A percentile compares a stretch with the other conserved stretches of the same genome.
These are phyloP conservation scores for Bipolaris sorokiniana DNA, from an alignment of 2,329 filamentous ascomycete genomes.

Conservation along the genomic window DNA sequence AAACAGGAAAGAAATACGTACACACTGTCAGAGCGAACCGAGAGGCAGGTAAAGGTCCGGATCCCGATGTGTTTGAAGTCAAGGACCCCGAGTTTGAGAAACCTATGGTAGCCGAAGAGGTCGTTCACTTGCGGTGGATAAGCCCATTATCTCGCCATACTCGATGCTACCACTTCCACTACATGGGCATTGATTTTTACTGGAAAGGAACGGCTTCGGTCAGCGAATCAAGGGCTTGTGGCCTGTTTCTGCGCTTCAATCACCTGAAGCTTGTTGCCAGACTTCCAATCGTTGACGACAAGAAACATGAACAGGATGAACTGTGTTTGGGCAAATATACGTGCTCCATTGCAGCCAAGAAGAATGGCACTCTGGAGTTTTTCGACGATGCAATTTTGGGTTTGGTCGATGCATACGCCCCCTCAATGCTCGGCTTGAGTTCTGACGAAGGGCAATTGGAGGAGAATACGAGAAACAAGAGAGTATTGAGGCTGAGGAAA, in stretches of 20 bases:
- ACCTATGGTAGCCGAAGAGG: slow-evolving; percentile 27
- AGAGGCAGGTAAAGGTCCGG: slow-evolving; percentile 12
- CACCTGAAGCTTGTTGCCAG: slow-evolving; percentile 43
- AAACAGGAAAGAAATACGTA: slow-evolving; percentile 40
- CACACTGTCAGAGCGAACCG: slow-evolving; percentile 25
- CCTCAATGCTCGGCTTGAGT: neutral
- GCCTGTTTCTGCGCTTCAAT: slow-evolving; percentile 31
- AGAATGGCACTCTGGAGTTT: slow-evolving; percentile 37
- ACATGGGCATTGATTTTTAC: slow-evolving; percentile 37
- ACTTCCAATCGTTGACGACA: neutral
- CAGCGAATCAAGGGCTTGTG: slow-evolving; percentile 29
- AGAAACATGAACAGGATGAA: slow-evolving; percentile 12
- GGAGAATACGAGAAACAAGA: neutral
- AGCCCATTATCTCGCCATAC: slow-evolving; percentile 34
- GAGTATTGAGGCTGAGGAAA: slow-evolving; percentile 22
- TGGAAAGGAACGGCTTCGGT: slow-evolving; percentile 46
- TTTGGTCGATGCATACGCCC: slow-evolving; percentile 13
- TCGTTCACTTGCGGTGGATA: slow-evolving; percentile 35
- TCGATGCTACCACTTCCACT: slow-evolving; percentile 39
- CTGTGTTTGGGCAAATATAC: slow-evolving; percentile 40
- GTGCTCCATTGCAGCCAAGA: slow-evolving; percentile 31
- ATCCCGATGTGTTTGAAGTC: slow-evolving; percentile 22
- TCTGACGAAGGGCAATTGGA: neutral
- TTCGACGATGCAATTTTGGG: slow-evolving; percentile 31
- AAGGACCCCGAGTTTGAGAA: neutral